Base-by-base conservation (phyloP, 116 monocot species). In the Papilionanthe hybrid region DNA sequence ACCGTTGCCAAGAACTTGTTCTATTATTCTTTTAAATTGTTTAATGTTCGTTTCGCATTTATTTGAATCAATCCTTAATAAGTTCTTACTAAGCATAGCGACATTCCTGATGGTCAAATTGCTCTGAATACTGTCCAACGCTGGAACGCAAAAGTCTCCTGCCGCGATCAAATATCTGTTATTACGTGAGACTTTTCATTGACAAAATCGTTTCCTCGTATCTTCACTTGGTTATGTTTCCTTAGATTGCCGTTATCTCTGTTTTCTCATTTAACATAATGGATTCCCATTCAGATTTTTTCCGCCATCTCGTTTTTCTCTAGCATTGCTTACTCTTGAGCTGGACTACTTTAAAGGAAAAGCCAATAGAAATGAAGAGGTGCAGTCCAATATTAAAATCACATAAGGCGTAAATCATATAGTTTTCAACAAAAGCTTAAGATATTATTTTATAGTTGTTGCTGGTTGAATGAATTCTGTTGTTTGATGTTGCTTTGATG, bases 41-140 rank as follows among this genome's bases (percentile, higher is more conserved):
- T 48, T 75, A 42, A 72, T 42, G 43, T 7, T 42, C 29, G 44
- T 18, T 60, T 76, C 19, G 5, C 68, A 23, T 20, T 81, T 30
- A n/a, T 29, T 75, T 63, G n/a, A 28, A 8, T n/a, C 81, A 49
- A 78, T 71, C 93, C 89, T 93, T 99, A 76, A 93, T 82, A 43
- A 88, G 74, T 42, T 66, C 25, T 77, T 68, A 99, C 95, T 50
- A 84, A 81, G 80, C 93, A 92, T 66, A 83, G 84, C 23, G 77
- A 77, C 69, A 72, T 93, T 66, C 7, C 22, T 2, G 80, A 83
- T 53, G 91, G 90, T 41, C 81, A 77, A 29, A 93, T 99, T 79
- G 95, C 90, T 30, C 78, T 99, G 41, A 99, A 99, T 84, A 93
- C 93, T 65, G 86, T 99, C 50, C 95, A 95, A 58, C 87, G 99